These are phyloP conservation scores for Ceratocystis lukuohia DNA, from an alignment of 2,329 filamentous ascomycete genomes.

Conservation along the genomic window DNA sequence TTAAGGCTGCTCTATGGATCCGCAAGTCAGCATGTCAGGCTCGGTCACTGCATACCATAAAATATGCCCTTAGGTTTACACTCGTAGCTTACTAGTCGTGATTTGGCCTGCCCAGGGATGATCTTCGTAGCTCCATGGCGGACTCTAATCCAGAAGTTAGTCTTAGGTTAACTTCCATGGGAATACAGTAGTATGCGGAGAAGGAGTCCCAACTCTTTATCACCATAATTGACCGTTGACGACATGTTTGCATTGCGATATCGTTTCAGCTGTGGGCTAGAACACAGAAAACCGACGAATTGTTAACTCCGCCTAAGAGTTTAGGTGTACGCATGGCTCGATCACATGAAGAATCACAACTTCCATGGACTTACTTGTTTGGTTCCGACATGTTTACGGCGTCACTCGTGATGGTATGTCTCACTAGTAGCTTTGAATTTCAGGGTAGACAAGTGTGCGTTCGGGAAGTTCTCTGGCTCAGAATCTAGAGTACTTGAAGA, in stretches of 20 bases:
- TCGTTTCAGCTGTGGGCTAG: constrained; percentile 8
- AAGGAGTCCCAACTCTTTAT: constrained; percentile 5
- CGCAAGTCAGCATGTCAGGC: background rate
- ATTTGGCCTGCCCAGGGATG: background rate
- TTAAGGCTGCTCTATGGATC: background rate
- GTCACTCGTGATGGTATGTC: background rate
- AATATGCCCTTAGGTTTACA: background rate
- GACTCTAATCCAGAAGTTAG: background rate
- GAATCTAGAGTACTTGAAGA: background rate
- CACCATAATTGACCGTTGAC: constrained; percentile 6
- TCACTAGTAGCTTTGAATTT: background rate
- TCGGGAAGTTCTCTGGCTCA: background rate
- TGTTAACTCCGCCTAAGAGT: constrained; percentile 2
- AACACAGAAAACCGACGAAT: background rate
- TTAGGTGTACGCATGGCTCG: background rate
- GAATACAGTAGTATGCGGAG: constrained; percentile 4
- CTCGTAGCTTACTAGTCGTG: constrained; percentile 6
- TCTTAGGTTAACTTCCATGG: background rate
- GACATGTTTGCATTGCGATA: constrained; percentile 10
- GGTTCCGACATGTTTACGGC: background rate
- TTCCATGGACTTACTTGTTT: constrained; percentile 5
- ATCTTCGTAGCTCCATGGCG: constrained; percentile 9
- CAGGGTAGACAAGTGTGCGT: background rate
- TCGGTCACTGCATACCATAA: background rate
- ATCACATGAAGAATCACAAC: background rate